Conservation (phyloP, 306 rosid species). For the Sicyos edulis region DNA sequence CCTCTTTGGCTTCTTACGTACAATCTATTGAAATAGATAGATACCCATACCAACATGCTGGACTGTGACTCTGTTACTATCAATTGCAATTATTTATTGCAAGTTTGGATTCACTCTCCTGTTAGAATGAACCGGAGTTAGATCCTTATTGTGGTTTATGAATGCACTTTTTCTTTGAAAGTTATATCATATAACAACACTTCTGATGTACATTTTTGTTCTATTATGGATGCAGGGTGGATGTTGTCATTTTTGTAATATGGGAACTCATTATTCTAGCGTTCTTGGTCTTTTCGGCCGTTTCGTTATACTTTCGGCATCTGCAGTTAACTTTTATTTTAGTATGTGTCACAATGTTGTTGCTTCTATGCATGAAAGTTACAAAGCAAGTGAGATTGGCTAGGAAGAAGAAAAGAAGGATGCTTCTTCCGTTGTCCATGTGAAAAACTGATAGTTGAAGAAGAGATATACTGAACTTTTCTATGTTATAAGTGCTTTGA, state of each 20-base stretch:
- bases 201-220: slow-evolving; percentile 19
- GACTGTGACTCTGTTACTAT: neutral
- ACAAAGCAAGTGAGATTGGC: slow-evolving; percentile 95
- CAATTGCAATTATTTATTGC: no score
- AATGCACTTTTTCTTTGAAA: neutral
- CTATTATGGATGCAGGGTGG: slow-evolving; percentile 75
- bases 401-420: slow-evolving; percentile 89
- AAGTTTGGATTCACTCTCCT: neutral
- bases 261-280: slow-evolving; percentile 91
- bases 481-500: slow-evolving; percentile 4
- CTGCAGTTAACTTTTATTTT: slow-evolving; percentile 68
- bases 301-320: slow-evolving; percentile 88
- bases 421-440: slow-evolving; percentile 99
- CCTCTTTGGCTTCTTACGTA: neutral
- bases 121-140: neutral
- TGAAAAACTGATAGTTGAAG: slow-evolving; percentile 33
- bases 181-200: neutral
- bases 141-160: neutral
- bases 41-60: neutral
- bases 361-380: slow-evolving; percentile 86
- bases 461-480: slow-evolving; percentile 20
- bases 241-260: slow-evolving; percentile 91
- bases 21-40: neutral
- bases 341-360: slow-evolving; percentile 64
- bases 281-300: slow-evolving; percentile 86